Base-by-base conservation (phyloP, 192 early-diverging fungal species). In the Umbelopsis ramanniana region DNA sequence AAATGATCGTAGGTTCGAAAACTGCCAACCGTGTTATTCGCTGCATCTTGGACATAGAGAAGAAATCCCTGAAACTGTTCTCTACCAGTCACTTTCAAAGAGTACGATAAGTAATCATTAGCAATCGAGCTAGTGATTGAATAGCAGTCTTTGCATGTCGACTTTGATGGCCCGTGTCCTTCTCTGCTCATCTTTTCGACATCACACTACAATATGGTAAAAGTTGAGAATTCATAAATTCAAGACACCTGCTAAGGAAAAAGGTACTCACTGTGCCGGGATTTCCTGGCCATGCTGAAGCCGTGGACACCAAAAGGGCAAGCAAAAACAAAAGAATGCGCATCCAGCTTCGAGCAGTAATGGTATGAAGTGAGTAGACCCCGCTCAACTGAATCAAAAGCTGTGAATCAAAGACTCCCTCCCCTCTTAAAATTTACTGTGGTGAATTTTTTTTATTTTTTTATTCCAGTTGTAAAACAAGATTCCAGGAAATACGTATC, bases 121-220 rank as follows among this genome's bases (percentile, higher is more conserved):
- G 29, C 33, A 17, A 45, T 10, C 9, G 40, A 45, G 14, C 48
- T 26, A 6, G 23, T 0, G 15, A 72, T 33, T 48, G 26, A 12
- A 21, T 72, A 72, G 45, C 71, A 72, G 19, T 50, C 71, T 10
- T 17, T 8, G 43, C 71, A 72, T 9, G 12, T 46, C 6, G 71
- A 72, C 15, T 66, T 8, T 23, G 71, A 72, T 9, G 57, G 60
- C 19, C 71, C 71, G 55, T 72, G 71, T 12, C 71, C 71, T 22
- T 46, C 46, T 22, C 38, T 52, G 1, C 12, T 21, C 71, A 72
- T 72, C 26, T 21, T 45, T 17, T 72, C 46, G 15, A 72, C 33
- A 46, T 72, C 26, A 26, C 71, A 72, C 71, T 72, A 66, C 45
- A 72, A 21, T 5, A 55, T 29, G 14, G 12, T 1, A 3, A 37